These are phyloP conservation scores for Rhododendron molle DNA, from an alignment of 148 eudicot genomes.

Conservation along the genomic window DNA sequence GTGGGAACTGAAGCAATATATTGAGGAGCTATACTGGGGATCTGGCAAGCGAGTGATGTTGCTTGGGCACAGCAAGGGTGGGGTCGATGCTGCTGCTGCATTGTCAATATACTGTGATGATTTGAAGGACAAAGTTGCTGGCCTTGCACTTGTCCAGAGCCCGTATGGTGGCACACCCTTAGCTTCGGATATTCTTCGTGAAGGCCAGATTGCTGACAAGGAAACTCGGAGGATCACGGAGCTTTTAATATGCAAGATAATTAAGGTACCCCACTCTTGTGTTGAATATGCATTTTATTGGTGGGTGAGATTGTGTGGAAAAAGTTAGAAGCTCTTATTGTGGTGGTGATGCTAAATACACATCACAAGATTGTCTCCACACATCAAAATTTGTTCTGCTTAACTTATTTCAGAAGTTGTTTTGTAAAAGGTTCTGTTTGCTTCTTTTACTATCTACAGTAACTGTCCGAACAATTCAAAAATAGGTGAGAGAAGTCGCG, in stretches of 20 bases:
- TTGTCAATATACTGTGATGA: slow-evolving; percentile 68
- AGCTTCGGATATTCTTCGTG: slow-evolving; percentile 84
- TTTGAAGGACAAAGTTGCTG: slow-evolving; percentile 70
- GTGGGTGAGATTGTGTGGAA: not conserved
- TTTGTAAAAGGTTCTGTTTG: not conserved
- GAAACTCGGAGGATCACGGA: slow-evolving; percentile 74
- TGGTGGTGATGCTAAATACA: not conserved
- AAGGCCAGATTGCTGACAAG: slow-evolving; percentile 84
- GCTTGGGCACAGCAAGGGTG: slow-evolving; percentile 96
- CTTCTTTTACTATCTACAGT: not conserved
- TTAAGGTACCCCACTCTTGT: slow-evolving; percentile 45
- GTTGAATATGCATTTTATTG: not conserved
- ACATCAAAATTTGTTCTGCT: not conserved
- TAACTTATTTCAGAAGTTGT: not conserved
- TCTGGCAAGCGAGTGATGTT: slow-evolving; percentile 90
- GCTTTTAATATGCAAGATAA: slow-evolving; percentile 65
- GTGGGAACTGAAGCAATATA: slow-evolving; percentile 69
- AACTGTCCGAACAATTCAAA: not conserved
- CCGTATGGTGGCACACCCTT: slow-evolving; percentile 93
- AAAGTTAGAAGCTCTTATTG: not conserved
- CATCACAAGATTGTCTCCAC: not conserved
- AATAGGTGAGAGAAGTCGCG: not conserved
- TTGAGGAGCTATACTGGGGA: slow-evolving; percentile 95
- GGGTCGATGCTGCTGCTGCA: slow-evolving; percentile 97
- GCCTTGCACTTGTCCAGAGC: slow-evolving; percentile 86